Evolutionary conservation across 208 protist genomes (phyloP).

Genomic region (Leishmania martiniquensis): DNA sequence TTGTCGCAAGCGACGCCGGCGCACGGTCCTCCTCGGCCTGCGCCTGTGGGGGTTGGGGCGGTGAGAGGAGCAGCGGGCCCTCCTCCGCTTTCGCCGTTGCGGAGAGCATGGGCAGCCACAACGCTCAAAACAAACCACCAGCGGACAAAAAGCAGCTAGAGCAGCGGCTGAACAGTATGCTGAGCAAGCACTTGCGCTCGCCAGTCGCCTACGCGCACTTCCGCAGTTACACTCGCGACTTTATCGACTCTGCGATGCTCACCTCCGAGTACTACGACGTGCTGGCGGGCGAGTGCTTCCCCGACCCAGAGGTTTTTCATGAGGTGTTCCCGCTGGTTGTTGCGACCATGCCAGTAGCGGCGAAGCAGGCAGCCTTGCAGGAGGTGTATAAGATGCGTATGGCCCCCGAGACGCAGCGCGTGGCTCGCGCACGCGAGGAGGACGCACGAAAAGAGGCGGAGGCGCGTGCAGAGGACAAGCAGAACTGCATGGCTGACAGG

Average conservation of each 20-base stretch:
- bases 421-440: slow-evolving; percentile 46
- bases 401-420: slow-evolving; percentile 68
- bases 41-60: slow-evolving; percentile 13
- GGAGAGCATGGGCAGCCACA: slow-evolving; percentile 42
- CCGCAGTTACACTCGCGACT: slow-evolving; percentile 56
- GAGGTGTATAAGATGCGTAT: slow-evolving; percentile 79
- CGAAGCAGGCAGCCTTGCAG: slow-evolving; percentile 57
- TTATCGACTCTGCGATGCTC: slow-evolving; percentile 63
- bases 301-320: slow-evolving; percentile 47
- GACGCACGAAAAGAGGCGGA: slow-evolving; percentile 48
- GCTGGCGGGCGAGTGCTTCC: slow-evolving; percentile 55
- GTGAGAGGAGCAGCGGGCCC: neutral
- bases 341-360: slow-evolving; percentile 53
- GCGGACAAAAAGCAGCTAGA: slow-evolving; percentile 39
- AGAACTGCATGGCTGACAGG: slow-evolving; percentile 2
- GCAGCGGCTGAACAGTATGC: slow-evolving; percentile 41
- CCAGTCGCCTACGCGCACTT: slow-evolving; percentile 47
- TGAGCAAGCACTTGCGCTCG: slow-evolving; percentile 46
- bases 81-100: slow-evolving; percentile 29
- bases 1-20: neutral
- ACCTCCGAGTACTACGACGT: slow-evolving; percentile 73
- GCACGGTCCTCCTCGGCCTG: neutral
- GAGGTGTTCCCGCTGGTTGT: slow-evolving; percentile 79
- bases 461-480: slow-evolving; percentile 26
- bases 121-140: slow-evolving; percentile 43